A percentile compares a stretch with the other conserved stretches of the same genome.
These are phyloP conservation scores for Phoma herbarum DNA, from an alignment of 2,329 filamentous ascomycete species.

Conservation along the genomic window DNA sequence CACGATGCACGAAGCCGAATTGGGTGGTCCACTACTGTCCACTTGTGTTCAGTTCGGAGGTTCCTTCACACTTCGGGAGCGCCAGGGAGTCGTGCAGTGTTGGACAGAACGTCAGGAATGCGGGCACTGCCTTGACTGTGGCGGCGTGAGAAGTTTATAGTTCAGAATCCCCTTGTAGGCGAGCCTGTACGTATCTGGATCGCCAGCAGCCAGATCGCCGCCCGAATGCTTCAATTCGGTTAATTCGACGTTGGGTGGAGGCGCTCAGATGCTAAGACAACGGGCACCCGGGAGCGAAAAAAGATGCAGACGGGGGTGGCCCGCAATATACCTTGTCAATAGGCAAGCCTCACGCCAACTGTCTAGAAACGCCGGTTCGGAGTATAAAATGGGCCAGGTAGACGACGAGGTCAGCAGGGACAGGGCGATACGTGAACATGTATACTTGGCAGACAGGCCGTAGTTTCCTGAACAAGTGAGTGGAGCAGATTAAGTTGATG, in stretches of 20 bases:
- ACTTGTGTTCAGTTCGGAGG: conserved; percentile 47
- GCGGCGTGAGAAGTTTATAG: conserved; percentile 52
- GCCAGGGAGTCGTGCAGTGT: conserved; percentile 51
- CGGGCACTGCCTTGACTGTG: conserved; percentile 50
- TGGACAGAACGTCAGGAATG: conserved; percentile 52
- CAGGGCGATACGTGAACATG: conserved; percentile 37
- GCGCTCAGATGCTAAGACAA: conserved; percentile 47
- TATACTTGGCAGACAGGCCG: conserved; percentile 37
- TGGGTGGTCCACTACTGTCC: conserved; percentile 40
- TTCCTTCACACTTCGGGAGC: conserved; percentile 46
- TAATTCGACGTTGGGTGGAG: conserved; percentile 49
- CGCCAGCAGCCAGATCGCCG: conserved; percentile 51
- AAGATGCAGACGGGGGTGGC: conserved; percentile 40
- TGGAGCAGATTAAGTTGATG: conserved; percentile 27
- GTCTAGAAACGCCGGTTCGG: conserved; percentile 39
- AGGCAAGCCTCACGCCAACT: conserved; percentile 47
- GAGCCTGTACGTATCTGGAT: conserved; percentile 51
- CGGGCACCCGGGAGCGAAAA: conserved; percentile 41
- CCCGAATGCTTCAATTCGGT: conserved; percentile 43
- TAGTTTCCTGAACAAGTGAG: conserved; percentile 30
- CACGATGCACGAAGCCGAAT: conserved; percentile 54
- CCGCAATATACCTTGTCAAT: conserved; percentile 36
- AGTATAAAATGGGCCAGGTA: conserved; percentile 40
- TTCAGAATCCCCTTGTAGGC: conserved; percentile 42
- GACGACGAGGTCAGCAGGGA: conserved; percentile 25